phyloP scores from a whole-genome alignment of 2,329 filamentous ascomycete species.

The Ciborinia camelliae region DNA sequence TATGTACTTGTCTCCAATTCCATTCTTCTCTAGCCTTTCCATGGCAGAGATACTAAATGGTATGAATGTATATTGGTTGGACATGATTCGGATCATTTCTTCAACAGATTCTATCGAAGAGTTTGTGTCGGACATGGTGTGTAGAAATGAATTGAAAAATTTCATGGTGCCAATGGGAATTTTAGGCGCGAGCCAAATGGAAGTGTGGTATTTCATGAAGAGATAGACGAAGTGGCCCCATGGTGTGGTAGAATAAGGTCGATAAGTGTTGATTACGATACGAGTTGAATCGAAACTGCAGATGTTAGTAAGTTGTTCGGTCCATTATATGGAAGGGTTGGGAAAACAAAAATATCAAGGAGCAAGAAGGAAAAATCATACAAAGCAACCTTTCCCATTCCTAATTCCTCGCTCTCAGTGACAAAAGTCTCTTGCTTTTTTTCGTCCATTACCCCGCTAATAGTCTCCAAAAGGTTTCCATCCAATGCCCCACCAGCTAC shows the following conservation, averaged over 20 bases:
- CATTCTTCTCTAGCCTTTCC: background rate
- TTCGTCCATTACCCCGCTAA: background rate
- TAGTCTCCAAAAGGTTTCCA: background rate
- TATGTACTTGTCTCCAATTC: background rate
- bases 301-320: background rate
- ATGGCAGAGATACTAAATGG: background rate
- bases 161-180: slow-evolving; percentile 6
- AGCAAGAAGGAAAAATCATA: background rate
- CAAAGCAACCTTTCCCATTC: slow-evolving; percentile 4
- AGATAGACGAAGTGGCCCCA: background rate
- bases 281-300: background rate
- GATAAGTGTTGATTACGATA: background rate
- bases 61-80: background rate
- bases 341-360: background rate
- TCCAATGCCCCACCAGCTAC: background rate
- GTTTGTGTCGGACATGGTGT: background rate
- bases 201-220: background rate
- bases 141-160: background rate
- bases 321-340: no score
- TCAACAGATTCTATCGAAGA: background rate
- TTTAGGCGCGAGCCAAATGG: background rate
- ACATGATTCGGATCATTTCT: background rate
- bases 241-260: slow-evolving; percentile 9
- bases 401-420: background rate
- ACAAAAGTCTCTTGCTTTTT: background rate